Base-by-base conservation (phyloP, 2,329 filamentous ascomycete species). In the Paracoccidioides lutzii region DNA sequence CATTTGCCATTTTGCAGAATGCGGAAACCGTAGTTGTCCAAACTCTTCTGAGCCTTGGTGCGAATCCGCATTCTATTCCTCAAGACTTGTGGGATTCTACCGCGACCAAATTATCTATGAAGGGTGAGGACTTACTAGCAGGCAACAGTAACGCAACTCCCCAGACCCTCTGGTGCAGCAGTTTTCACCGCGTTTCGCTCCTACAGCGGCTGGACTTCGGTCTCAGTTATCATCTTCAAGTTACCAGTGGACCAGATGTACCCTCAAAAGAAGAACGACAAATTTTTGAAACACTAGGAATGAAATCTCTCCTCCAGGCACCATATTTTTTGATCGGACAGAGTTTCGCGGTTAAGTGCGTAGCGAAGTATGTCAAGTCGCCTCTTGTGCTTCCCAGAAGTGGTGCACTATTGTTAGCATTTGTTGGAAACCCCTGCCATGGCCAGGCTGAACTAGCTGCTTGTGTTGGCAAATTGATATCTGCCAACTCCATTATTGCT, bases 361-460 rank as follows among this genome's bases (percentile, higher is more conserved):
- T 56, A 8, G 55, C 43, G 14, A 28, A 52, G 3, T 58, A 52
- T 52, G 28, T 58, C 14, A 28, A 28, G 3, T 48, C 52, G n/a
- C 53, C 59, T 38, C 44, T 57, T 12, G 12, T 58, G 12, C 48
- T 46, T 22, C 51, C 43, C 38, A 38, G 4, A 8, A 35, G 54
- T 33, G 6, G 43, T 9, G 51, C 58, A 7, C 33, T 58, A 38
- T 30, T 61, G 35, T 48, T 61, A 43, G 54, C 56, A 37, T 61
- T 61, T 45, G 44, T 53, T n/a, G 59, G 59, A 12, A 54, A 49
- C 6, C 41, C 56, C 3, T 56, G 56, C 9, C 56, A 59, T 52
- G 59, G 59, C 35, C 59, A 61, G 53, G 33, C 52, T 3, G 45
- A 54, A 9, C 46, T 61, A 3, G 59, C 59, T 37, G 46, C 53